Evolutionary conservation across 2,329 filamentous ascomycete species (phyloP), one percentile per base, ranked within the genome.

Genomic region (Daldinia sp.): DNA sequence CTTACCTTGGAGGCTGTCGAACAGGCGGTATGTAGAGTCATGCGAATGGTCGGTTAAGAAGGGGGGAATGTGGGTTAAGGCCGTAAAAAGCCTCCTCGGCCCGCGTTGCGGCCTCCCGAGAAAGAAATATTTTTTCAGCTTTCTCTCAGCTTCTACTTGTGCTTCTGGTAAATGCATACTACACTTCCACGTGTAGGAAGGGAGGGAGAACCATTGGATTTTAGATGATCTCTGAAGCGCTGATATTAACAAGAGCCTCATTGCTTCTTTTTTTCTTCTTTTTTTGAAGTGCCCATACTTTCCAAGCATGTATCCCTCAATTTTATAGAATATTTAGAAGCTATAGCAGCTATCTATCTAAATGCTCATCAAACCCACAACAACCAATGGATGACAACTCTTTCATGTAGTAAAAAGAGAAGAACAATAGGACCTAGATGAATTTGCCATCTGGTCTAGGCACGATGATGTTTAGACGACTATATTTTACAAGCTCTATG

Each of bases 61-160:
- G n/a, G n/a, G n/a, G 26, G 46, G 46, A 30, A 30, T 7, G 46
- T 50, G 26, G 46, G 46, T 26, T 20, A 3, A 18, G 37, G 33
- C 9, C 1, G 5, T 28, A 13, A 13, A 56, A 18, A 56, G 53
- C 33, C 35, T n/a, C 23, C 37, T 56, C 53, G 53, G 37, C 35
- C 53, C 53, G 53, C 13, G n/a, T 18, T 56, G 53, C 13, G 35
- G 18, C 13, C 35, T 56, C 35, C 53, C 53, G 53, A 56, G 35
- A 23, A 23, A 2, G 23, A 56, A 23, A 7, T 4, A 33, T 53
- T 35, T 13, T 13, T 35, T 35, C 48, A 28, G 48, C 26, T 53
- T 37, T 37, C 30, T 35, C 10, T 54, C 48, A 30, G 48, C 48
- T 51, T 51, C 28, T 37, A 13, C 33, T 35, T 9, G 7, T 9